Evolutionary conservation across 176 grass and related monocot genomes (phyloP), one percentile per base, ranked within the genome.

Genomic region (Typha latifolia): DNA sequence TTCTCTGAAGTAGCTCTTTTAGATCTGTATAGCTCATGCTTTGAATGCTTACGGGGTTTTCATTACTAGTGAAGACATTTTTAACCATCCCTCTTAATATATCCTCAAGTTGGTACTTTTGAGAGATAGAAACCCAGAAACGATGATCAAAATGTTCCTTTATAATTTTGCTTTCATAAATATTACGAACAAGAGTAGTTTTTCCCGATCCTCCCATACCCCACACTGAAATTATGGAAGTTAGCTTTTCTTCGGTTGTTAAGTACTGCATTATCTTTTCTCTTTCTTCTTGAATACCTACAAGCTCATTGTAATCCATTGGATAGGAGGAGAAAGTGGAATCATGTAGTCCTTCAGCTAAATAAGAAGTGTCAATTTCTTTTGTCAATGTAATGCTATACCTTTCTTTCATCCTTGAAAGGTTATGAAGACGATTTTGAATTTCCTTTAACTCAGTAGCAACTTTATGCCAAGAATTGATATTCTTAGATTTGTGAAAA

Each of bases 191-290:
- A 51, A 79, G 56, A 69, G 59, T 79, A 12, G 56, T 64, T 37
- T 79, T 79, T 2, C 76, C 67, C 16, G 53, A 23, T 4, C 67
- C 76, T 8, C 76, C 56, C 43, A 71, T 79, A 23, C 74, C 64
- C 12, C 3, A 29, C 1, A 69, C 9, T 6, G 64, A 69, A 0
- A 69, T 61, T 14, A 69, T 31, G 5, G 9, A 26, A 3, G 10
- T 22, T 0, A 12, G 1, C 48, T 55, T 9, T 51, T 62, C 15
- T 4, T 19, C 51, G 0, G 47, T 21, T 20, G 7, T 56, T 43
- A 74, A 12, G 12, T 13, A 48, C 23, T 32, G 12, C 0, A 49
- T 12, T 13, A 74, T 18, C 5, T 50, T 29, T 49, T 14, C 0
- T 0, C 26, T 24, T 49, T 62, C 26, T 77, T 69, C 1, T 31